These are phyloP conservation scores for Phaeosphaeria sp. DNA, from an alignment of 2,329 filamentous ascomycete genomes.

Conservation along the genomic window DNA sequence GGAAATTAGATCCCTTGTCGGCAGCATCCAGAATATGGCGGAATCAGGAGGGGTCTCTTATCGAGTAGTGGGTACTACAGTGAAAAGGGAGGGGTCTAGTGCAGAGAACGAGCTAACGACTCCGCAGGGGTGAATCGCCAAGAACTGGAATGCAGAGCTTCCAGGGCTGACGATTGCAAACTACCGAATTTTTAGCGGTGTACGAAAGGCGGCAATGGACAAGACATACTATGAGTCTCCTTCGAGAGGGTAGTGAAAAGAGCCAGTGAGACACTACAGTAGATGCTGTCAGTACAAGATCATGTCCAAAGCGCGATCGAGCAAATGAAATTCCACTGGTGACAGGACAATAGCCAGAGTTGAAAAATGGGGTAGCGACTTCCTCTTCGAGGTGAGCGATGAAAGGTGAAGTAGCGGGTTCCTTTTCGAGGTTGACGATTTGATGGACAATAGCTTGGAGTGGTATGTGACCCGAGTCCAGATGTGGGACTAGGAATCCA, in stretches of 20 bases:
- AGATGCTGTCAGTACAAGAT: slow-evolving; percentile 12
- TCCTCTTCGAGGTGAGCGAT: not conserved
- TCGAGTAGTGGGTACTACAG: slow-evolving; percentile 42
- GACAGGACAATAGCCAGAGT: not conserved
- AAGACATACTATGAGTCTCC: slow-evolving; percentile 30
- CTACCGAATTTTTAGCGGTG: slow-evolving; percentile 38
- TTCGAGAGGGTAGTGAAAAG: slow-evolving; percentile 20
- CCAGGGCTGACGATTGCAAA: slow-evolving; percentile 46
- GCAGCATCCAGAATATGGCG: slow-evolving; percentile 53
- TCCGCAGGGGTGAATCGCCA: slow-evolving; percentile 53
- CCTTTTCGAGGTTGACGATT: not conserved
- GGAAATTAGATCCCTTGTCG: slow-evolving; percentile 47
- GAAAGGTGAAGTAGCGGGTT: not conserved
- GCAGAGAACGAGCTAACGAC: slow-evolving; percentile 63
- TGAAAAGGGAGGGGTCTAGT: slow-evolving; percentile 42
- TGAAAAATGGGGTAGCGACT: not conserved
- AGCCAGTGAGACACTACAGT: slow-evolving; percentile 17
- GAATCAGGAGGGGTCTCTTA: slow-evolving; percentile 44
- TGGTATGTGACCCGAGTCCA: not conserved
- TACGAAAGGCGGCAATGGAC: not conserved
- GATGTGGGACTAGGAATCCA: not conserved
- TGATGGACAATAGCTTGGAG: not conserved
- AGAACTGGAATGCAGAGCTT: slow-evolving; percentile 54
- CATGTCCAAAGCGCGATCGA: not conserved
- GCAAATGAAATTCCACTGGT: slow-evolving; percentile 1